These are phyloP conservation scores for Apophysomyces elegans DNA, from an alignment of 371 early-diverging fungal species.

Conservation along the genomic window DNA sequence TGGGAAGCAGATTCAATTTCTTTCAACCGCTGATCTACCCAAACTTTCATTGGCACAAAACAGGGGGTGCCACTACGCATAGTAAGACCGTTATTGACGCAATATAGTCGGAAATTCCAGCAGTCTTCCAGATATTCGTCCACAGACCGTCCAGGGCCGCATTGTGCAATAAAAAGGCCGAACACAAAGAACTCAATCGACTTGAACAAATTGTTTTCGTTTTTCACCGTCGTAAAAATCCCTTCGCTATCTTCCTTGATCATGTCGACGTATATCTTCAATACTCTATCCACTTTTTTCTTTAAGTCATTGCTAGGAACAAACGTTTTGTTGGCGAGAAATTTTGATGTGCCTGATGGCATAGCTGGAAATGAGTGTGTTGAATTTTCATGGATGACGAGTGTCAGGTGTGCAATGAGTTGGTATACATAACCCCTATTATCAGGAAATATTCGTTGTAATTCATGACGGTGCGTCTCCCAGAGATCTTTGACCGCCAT, in stretches of 20 bases:
- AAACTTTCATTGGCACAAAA: background rate
- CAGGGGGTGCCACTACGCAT: background rate
- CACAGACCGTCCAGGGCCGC: constrained; percentile 10
- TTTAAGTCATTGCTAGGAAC: background rate
- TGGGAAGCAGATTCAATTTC: background rate
- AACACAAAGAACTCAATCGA: constrained; percentile 20
- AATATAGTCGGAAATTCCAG: background rate
- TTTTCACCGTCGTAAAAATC: background rate
- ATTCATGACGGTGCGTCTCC: constrained; percentile 2
- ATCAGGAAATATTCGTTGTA: constrained; percentile 9
- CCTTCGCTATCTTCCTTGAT: background rate
- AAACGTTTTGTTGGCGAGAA: background rate
- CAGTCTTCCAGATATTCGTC: constrained; percentile 15
- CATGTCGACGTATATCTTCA: constrained; percentile 8
- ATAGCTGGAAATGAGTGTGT: constrained; percentile 6
- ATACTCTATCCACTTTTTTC: background rate
- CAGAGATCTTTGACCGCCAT: constrained; percentile 6
- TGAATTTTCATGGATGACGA: constrained; percentile 9
- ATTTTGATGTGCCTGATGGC: background rate
- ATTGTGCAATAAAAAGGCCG: constrained; percentile 13
- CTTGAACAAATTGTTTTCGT: background rate
- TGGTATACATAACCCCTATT: constrained; percentile 7
- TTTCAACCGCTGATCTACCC: background rate
- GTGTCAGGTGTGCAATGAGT: constrained; percentile 13
- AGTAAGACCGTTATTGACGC: background rate